Base-by-base conservation (phyloP, 2,329 filamentous ascomycete species). In the Knoxdaviesia proteae region DNA sequence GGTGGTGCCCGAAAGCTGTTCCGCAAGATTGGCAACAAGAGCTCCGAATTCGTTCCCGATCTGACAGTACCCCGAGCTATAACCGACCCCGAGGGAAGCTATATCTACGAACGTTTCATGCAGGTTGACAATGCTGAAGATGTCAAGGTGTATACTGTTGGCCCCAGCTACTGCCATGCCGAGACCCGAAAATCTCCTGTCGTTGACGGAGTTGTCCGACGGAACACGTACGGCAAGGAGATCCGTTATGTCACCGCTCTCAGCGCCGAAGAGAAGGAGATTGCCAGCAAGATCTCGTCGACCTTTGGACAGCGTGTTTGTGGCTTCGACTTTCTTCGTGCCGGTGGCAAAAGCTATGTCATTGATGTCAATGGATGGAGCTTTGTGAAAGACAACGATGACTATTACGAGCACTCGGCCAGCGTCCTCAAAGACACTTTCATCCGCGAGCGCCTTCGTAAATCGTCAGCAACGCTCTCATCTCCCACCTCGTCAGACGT, bases 331-430 rank as follows among this genome's bases (percentile, higher is more conserved):
- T 68, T 98, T 46, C 67, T 98, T 44, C 78, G 92, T 32, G 84
- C 87, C 8, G 78, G 76, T 41, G 84, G 86, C 10, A 84, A 84
- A 57, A 96, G 88, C 56, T 98, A 84, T 60, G 90, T 98, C 40
- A 98, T 98, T 50, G 90, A 98, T 53, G 90, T 98, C 51, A 98
- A 98, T 57, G 90, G 90, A 8, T 98, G 92, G 92, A 96, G 88
- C 55, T 98, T 98, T 53, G 90, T 98, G 58, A 98, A 98, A 58
- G 92, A 98, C 58, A 98, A 98, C 53, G 88, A 94, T 48, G 87
- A 93, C 47, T 98, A 98, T 59, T 98, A 98, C 57, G 83, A 96
- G 53, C 84, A 84, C 53, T 90, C 80, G 51, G 77, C 90, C 29
- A 77, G 68, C 46, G 94, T 96, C 40, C 64, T 98, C 42, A 83